Evolutionary conservation across 2,329 filamentous ascomycete genomes (phyloP).

Genomic region (Fusarium sp.): DNA sequence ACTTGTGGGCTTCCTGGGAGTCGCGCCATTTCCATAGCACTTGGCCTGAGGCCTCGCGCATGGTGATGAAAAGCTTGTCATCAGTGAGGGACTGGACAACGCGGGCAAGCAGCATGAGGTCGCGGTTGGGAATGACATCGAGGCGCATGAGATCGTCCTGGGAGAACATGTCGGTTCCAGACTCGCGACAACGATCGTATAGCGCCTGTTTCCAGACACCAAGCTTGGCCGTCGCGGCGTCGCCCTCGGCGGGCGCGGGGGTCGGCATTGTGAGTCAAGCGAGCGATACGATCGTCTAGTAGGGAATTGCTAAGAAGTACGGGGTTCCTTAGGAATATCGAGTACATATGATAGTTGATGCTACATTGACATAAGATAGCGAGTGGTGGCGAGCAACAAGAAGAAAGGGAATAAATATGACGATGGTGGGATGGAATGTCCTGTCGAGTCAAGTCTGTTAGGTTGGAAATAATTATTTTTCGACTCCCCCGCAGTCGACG

Average conservation of each 20-base stretch:
- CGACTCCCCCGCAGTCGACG: constrained; percentile 41
- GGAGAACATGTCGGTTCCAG: constrained; percentile 67
- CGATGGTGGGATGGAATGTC: constrained; percentile 21
- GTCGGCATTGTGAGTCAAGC: constrained; percentile 52
- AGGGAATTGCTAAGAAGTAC: neutral
- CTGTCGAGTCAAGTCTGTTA: constrained; percentile 26
- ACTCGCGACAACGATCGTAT: constrained; percentile 69
- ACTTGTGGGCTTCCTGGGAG: constrained; percentile 75
- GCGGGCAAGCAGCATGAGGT: constrained; percentile 68
- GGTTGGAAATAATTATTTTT: constrained; percentile 50
- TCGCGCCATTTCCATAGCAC: constrained; percentile 71
- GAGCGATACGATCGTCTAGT: constrained; percentile 7
- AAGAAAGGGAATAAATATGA: constrained; percentile 19
- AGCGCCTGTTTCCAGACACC: constrained; percentile 69
- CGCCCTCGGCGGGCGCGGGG: constrained; percentile 49
- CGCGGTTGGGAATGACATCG: constrained; percentile 70
- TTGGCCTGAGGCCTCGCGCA: constrained; percentile 59
- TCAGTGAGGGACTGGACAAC: constrained; percentile 72
- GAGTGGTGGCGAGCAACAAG: constrained; percentile 14
- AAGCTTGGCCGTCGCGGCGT: constrained; percentile 61
- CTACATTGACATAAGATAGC: constrained; percentile 49
- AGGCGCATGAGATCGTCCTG: constrained; percentile 72
- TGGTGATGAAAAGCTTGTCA: constrained; percentile 71
- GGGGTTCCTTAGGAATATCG: constrained; percentile 6
- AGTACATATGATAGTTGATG: constrained; percentile 25